These are phyloP conservation scores for Xylariaceae sp. DNA, from an alignment of 2,329 filamentous ascomycete genomes.

Conservation along the genomic window DNA sequence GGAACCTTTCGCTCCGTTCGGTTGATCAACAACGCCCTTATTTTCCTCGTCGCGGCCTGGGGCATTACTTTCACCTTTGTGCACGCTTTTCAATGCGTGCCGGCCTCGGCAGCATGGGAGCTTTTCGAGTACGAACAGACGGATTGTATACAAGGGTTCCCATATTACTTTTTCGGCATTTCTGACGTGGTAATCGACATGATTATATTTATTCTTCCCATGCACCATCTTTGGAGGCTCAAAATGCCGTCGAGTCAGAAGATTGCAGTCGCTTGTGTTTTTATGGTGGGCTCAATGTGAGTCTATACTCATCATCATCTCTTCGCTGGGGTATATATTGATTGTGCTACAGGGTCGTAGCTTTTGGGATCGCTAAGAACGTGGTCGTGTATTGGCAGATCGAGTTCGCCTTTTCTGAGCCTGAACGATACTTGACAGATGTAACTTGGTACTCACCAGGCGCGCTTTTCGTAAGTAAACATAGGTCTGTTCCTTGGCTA, in stretches of 20 bases:
- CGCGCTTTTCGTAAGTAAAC: slow-evolving; percentile 11
- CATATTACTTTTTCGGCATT: slow-evolving; percentile 11
- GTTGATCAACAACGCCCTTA: slow-evolving; percentile 12
- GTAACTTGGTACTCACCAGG: slow-evolving; percentile 14
- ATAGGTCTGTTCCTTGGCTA: too few relatives aligned
- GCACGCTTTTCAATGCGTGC: slow-evolving; percentile 12
- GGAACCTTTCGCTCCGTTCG: slow-evolving; percentile 4
- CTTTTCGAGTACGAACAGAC: slow-evolving; percentile 13
- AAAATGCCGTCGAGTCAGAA: slow-evolving; percentile 11
- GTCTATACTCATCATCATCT: not conserved
- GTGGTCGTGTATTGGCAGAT: not conserved
- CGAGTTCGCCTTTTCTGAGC: slow-evolving; percentile 6
- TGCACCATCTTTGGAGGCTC: slow-evolving; percentile 11
- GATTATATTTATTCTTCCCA: slow-evolving; percentile 12
- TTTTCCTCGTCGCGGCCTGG: slow-evolving; percentile 12
- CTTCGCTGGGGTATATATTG: not conserved
- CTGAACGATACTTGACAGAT: slow-evolving; percentile 8
- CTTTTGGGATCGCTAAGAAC: not conserved
- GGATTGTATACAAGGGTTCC: slow-evolving; percentile 6
- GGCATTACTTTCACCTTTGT: slow-evolving; percentile 12
- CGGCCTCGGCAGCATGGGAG: slow-evolving; percentile 9
- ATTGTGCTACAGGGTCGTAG: slow-evolving; percentile 1
- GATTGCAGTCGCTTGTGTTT: slow-evolving; percentile 11
- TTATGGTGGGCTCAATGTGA: slow-evolving; percentile 14
- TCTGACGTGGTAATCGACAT: slow-evolving; percentile 13